Base-by-base conservation (phyloP, 176 grass and related monocot genomes). In the Carex parvula region DNA sequence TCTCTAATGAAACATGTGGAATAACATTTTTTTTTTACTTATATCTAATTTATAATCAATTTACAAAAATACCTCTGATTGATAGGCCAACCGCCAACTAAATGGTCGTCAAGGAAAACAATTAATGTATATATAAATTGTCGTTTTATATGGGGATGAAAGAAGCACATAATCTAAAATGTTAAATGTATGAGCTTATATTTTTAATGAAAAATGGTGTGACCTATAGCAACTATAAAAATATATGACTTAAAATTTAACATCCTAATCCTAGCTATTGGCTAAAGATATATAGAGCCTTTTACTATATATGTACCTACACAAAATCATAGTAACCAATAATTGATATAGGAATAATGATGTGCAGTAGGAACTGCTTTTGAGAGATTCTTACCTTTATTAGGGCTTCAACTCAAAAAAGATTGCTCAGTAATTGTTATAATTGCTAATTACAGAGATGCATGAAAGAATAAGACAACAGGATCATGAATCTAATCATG, bases 341-440 rank as follows among this genome's bases (percentile, higher is more conserved):
- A 61, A 64, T 44, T 62, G 30, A 15, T 60, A 14, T 81, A 44
- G 41, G 12, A 67, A 52, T 30, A 64, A 68, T 68, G 60, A 68
- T 66, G 42, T 52, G 4, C 10, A 6, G 24, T 81, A 60, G n/a
- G 37, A 80, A 32, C 56, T 62, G 35, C 79, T 62, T 81, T 60
- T 81, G 11, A 81, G 32, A 81, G 79, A 81, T 81, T 82, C 39
- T 83, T 44, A 67, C 16, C 61, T 76, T 77, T 85, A 41, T 78
- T 85, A 64, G 37, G 37, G 37, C 37, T 39, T 39, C 37, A 39
- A 39, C 37, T 39, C 37, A 39, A 39, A 39, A 39, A 39, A 39
- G 52, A 74, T 75, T 75, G 58, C 50, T 62, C 9, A 50, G 78
- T 72, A 63, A 63, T 85, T 79, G 66, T 64, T 90, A 95, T 95